A percentile compares a stretch with the other conserved stretches of the same genome.
Evolutionary conservation across 2,329 filamentous ascomycete genomes (phyloP).

Genomic region (Colletotrichum zoysiae): DNA sequence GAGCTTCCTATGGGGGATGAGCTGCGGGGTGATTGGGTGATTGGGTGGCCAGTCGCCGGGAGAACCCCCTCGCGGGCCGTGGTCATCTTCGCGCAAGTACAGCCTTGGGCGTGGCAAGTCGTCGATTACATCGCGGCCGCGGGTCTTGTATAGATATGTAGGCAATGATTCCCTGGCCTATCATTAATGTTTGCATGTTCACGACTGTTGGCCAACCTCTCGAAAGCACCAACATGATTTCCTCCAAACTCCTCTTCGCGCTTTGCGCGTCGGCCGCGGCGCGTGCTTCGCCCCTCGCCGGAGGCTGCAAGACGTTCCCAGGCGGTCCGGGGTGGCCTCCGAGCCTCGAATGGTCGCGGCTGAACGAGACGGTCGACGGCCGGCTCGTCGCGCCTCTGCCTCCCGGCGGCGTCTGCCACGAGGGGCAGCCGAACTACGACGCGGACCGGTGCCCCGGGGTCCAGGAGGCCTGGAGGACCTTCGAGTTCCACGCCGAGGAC

Average conservation of each 20-base stretch:
- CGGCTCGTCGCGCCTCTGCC: conserved; percentile 57
- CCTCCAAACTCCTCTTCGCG: not conserved
- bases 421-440: conserved; percentile 49
- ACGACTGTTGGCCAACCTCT: not conserved
- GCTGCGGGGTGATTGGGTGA: not conserved
- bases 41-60: not conserved
- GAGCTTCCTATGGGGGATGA: too few relatives aligned
- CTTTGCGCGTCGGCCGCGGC: not conserved
- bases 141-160: not conserved
- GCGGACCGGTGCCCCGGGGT: conserved; percentile 49
- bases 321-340: conserved; percentile 62
- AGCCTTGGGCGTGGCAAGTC: not conserved
- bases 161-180: too few relatives aligned
- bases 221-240: conserved; percentile 1
- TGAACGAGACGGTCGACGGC: conserved; percentile 61
- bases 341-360: conserved; percentile 55
- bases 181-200: not conserved
- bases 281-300: not conserved
- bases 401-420: conserved; percentile 60
- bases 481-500: conserved; percentile 52
- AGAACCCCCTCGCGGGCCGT: too few relatives aligned
- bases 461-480: conserved; percentile 8
- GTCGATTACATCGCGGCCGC: not conserved
- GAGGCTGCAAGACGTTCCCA: conserved; percentile 62
- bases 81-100: not conserved